Conservation (phyloP, 129 eudicot genomes). For the Chrysanthemum seticuspe region DNA sequence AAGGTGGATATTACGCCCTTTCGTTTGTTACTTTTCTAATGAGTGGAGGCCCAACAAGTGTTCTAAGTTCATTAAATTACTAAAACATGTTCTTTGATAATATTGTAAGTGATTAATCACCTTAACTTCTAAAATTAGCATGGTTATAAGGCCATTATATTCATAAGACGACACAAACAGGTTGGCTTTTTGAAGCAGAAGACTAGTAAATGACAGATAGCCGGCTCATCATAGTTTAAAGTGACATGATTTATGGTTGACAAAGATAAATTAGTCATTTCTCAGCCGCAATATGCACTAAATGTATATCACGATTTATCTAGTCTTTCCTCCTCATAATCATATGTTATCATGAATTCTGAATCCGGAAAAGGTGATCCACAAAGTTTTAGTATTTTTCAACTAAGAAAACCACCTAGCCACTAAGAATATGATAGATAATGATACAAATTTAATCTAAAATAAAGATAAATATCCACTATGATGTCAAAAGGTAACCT, state of each 20-base stretch:
- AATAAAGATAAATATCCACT: slow-evolving; percentile 29
- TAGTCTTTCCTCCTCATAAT: slow-evolving; percentile 19
- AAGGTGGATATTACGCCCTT: slow-evolving; percentile 20
- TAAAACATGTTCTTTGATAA: slow-evolving; percentile 14
- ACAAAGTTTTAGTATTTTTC: slow-evolving; percentile 21
- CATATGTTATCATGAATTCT: slow-evolving; percentile 22
- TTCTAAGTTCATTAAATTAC: not conserved
- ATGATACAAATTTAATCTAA: slow-evolving; percentile 23
- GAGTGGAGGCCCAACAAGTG: not conserved
- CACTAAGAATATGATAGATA: slow-evolving; percentile 19
- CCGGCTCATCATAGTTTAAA: slow-evolving; percentile 8
- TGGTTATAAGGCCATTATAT: slow-evolving; percentile 3
- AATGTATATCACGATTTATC: slow-evolving; percentile 21
- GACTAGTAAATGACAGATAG: slow-evolving; percentile 5
- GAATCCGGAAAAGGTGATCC: slow-evolving; percentile 28
- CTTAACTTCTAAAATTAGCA: too few relatives aligned
- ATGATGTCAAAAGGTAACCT: slow-evolving; percentile 39
- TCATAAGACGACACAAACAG: slow-evolving; percentile 4
- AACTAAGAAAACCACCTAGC: slow-evolving; percentile 20
- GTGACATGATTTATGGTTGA: slow-evolving; percentile 13
- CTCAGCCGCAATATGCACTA: slow-evolving; percentile 24
- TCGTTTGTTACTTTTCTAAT: slow-evolving; percentile 2
- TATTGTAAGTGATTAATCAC: not conserved
- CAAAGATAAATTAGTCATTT: slow-evolving; percentile 1
- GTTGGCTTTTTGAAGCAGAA: slow-evolving; percentile 21